Base-by-base conservation (phyloP, 306 rosid genomes). In the Hylodesmum podocarpum region DNA sequence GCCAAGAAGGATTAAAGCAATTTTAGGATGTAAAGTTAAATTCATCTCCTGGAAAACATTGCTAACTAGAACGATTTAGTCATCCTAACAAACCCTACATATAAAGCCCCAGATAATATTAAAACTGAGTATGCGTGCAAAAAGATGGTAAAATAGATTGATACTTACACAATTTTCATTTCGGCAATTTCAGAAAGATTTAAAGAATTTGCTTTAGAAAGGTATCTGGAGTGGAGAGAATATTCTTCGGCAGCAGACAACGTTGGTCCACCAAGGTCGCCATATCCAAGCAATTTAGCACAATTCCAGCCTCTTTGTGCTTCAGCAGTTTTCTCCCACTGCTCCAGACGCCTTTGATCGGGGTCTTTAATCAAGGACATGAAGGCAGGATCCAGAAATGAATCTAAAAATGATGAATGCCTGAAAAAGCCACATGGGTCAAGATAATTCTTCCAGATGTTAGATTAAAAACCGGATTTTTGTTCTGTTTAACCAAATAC, bases 321-420 rank as follows among this genome's bases (percentile, higher is more conserved):
- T 81, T 91, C 97, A 64, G 97, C 97, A 80, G 94, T 95, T 86
- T 89, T 91, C 83, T 95, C 99, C 97, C 97, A 95, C 78, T 92
- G 99, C 80, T 95, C 97, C 79, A 86, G 83, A 74, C 96, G 97
- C 85, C 92, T 88, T 86, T 90, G 88, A 78, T 95, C 99, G 3
- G 99, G 99, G 79, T 95, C 99, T 89, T 90, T 95, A 78, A 95
- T 95, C 82, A 95, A 83, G 73, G 99, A 93, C 99, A 95, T 92
- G 89, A 95, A 95, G 80, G 99, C 92, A 78, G 99, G 99, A 89
- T 95, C 99, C 86, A 95, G 83, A 84, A 70, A 89, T 43, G 97
- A 75, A 81, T 89, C 99, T 86, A 95, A 89, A 82, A 90, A 59
- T 28, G 96, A 49, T 22, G 97, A 90, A 78, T 77, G 86, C 92